phyloP scores from a whole-genome alignment of 352 stramenopile genomes.

The Aphanomyces astaci region DNA sequence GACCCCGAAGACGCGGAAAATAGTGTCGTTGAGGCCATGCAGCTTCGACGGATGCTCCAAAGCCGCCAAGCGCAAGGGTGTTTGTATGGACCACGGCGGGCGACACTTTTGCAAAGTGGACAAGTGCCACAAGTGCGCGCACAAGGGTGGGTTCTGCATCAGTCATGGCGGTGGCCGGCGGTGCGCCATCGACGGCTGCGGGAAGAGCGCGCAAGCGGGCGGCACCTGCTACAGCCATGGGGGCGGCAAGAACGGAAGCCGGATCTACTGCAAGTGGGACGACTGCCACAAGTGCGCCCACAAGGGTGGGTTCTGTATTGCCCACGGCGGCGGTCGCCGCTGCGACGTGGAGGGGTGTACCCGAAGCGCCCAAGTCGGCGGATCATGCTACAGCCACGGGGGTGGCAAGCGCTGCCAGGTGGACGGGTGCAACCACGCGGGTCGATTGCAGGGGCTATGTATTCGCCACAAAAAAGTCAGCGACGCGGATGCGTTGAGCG shows the following conservation, averaged over 20 bases:
- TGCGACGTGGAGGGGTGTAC: slow-evolving; percentile 43
- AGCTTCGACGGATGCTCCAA: slow-evolving; percentile 37
- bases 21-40: neutral
- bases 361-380: slow-evolving; percentile 66
- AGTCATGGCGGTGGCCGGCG: slow-evolving; percentile 62
- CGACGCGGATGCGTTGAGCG: neutral
- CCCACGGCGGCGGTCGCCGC: slow-evolving; percentile 60
- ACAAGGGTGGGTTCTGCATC: slow-evolving; percentile 72
- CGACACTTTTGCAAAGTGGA: slow-evolving; percentile 68
- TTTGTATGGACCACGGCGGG: slow-evolving; percentile 66
- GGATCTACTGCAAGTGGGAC: slow-evolving; percentile 63
- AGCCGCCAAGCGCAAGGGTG: slow-evolving; percentile 57
- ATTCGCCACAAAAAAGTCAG: slow-evolving; percentile 58
- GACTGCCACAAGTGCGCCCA: slow-evolving; percentile 67
- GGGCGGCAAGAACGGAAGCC: slow-evolving; percentile 50
- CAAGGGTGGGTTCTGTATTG: slow-evolving; percentile 68
- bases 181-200: slow-evolving; percentile 42
- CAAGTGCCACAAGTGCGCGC: slow-evolving; percentile 56
- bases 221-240: slow-evolving; percentile 77
- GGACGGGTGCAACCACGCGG: slow-evolving; percentile 65
- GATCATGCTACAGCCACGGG: slow-evolving; percentile 74
- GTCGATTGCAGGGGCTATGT: slow-evolving; percentile 67
- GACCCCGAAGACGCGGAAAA: neutral
- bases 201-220: slow-evolving; percentile 65
- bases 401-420: slow-evolving; percentile 64